These are phyloP conservation scores for Gnetum montanum DNA, from an alignment of 75 land plant species.

Conservation along the genomic window DNA sequence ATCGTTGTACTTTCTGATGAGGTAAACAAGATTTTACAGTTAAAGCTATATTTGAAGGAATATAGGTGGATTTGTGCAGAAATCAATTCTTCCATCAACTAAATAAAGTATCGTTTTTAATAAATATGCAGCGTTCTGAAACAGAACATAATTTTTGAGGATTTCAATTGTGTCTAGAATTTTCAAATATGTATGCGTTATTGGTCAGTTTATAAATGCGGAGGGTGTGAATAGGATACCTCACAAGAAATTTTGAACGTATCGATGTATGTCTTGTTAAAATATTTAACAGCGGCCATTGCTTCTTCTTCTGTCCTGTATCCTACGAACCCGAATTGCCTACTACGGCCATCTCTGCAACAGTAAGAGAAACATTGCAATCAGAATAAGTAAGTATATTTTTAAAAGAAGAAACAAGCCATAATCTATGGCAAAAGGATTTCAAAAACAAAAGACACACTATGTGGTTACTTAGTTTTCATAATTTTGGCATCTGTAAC, in stretches of 20 bases:
- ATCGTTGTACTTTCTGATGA: too few species aligned
- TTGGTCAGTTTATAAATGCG: too few species aligned
- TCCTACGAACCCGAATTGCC: constrained; percentile 91
- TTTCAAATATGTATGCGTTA: too few species aligned
- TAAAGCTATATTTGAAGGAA: too few species aligned
- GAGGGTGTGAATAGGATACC: constrained; percentile 55
- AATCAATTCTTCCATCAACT: too few species aligned
- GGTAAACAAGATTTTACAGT: too few species aligned
- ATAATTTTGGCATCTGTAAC: constrained; percentile 87
- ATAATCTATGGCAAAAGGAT: not conserved
- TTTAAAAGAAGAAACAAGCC: not conserved
- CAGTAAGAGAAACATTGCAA: not conserved
- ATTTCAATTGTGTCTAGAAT: too few species aligned
- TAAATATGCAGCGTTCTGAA: too few species aligned
- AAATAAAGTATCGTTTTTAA: too few species aligned
- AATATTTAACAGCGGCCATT: constrained; percentile 63
- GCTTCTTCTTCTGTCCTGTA: constrained; percentile 79
- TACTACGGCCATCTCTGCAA: constrained; percentile 76
- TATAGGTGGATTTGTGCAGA: too few species aligned
- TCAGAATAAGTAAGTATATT: not conserved
- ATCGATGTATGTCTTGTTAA: constrained; percentile 68
- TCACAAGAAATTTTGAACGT: constrained; percentile 75
- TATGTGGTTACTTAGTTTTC: constrained; percentile 50
- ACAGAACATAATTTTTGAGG: too few species aligned
- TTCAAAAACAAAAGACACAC: not conserved